Conservation (phyloP, 1,284 basidiomycete genomes). For the Cutaneotrichosporon cavernicola region DNA sequence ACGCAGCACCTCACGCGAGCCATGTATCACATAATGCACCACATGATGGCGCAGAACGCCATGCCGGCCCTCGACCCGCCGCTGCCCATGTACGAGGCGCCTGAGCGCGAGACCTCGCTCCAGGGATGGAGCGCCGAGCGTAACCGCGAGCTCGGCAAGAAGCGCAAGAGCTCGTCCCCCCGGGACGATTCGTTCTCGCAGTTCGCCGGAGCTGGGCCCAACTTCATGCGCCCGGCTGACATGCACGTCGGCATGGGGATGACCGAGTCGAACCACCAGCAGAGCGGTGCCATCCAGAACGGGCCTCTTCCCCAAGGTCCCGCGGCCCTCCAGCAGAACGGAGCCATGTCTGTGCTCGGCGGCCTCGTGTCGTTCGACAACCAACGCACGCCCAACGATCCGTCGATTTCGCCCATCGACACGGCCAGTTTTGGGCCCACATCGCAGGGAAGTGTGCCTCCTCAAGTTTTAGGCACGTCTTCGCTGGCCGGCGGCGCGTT, state of each 20-base stretch:
- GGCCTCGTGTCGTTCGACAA: background rate
- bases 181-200: background rate
- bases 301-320: background rate
- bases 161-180: slow-evolving; percentile 12
- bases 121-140: slow-evolving; percentile 34
- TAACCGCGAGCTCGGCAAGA: slow-evolving; percentile 24
- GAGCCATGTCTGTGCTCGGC: background rate
- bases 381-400: background rate
- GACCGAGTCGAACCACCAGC: background rate
- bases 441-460: background rate
- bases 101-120: slow-evolving; percentile 36
- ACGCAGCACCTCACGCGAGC: slow-evolving; percentile 36
- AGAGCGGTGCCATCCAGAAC: background rate
- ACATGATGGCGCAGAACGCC: slow-evolving; percentile 31
- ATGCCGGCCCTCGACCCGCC: slow-evolving; percentile 33
- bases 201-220: background rate
- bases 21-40: slow-evolving; percentile 41
- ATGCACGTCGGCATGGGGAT: slow-evolving; percentile 12
- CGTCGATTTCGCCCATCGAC: slow-evolving; percentile 21
- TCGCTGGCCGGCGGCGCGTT: slow-evolving; percentile 18
- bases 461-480: background rate
- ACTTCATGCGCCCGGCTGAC: slow-evolving; percentile 20
- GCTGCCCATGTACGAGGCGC: slow-evolving; percentile 32
- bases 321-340: background rate
- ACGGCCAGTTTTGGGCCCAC: slow-evolving; percentile 3